Percentiles rank a stretch among this genome's conserved stretches.
These are phyloP conservation scores for Apostasia shenzhenica DNA, from an alignment of 106 monocot species.

Conservation along the genomic window DNA sequence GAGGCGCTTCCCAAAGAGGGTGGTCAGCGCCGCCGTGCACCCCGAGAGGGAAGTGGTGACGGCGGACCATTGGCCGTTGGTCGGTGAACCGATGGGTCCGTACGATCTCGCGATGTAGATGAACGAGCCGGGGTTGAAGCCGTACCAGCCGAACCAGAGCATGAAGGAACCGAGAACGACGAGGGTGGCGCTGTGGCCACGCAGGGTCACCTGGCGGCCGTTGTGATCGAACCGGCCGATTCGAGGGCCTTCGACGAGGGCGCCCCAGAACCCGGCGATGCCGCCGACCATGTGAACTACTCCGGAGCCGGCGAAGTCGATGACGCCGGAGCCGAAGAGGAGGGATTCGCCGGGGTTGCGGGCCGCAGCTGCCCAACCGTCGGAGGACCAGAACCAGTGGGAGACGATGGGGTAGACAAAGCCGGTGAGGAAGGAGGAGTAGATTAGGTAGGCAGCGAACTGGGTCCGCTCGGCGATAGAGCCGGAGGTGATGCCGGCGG, in stretches of 20 bases:
- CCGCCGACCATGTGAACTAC: slow-evolving; percentile 40
- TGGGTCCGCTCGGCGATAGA: slow-evolving; percentile 26
- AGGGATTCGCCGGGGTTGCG: slow-evolving; percentile 2
- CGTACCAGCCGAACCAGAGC: slow-evolving; percentile 26
- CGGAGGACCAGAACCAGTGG: slow-evolving; percentile 22
- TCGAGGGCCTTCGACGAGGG: slow-evolving; percentile 30
- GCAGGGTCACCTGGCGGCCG: slow-evolving; percentile 7
- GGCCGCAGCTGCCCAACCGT: slow-evolving; percentile 13
- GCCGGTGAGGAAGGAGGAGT: slow-evolving; percentile 25
- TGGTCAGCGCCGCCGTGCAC: slow-evolving; percentile 16
- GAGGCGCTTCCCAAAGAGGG: slow-evolving; percentile 12
- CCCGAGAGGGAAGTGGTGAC: slow-evolving; percentile 25
- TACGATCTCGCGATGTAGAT: slow-evolving; percentile 10
- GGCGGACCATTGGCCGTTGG: slow-evolving; percentile 12
- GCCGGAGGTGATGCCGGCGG: slow-evolving; percentile 38
- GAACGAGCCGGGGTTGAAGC: slow-evolving; percentile 22
- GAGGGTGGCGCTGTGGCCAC: slow-evolving; percentile 16
- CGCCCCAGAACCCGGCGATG: slow-evolving; percentile 36
- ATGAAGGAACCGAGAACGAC: slow-evolving; percentile 17
- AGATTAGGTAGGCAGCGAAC: slow-evolving; percentile 18
- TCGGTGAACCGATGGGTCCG: slow-evolving; percentile 4
- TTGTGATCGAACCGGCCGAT: slow-evolving; percentile 19
- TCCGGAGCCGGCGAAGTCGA: slow-evolving; percentile 21
- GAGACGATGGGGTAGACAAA: slow-evolving; percentile 18
- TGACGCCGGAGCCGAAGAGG: slow-evolving; percentile 16